phyloP scores from a whole-genome alignment of 768 basidiomycete genomes.

The Suillus bovinus region DNA sequence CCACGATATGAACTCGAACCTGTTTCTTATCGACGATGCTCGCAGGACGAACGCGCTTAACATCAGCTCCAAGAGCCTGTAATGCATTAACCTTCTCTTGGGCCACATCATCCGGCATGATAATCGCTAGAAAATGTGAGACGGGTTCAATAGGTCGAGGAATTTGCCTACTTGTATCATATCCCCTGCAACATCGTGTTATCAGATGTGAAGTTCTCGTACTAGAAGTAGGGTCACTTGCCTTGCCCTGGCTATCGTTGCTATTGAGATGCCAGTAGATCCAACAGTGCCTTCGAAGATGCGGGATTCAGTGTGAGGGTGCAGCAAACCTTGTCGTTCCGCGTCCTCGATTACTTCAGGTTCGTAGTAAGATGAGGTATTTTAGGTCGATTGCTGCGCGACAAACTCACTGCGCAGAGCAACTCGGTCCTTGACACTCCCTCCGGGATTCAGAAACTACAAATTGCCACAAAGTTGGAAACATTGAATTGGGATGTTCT shows the following conservation, averaged over 20 bases:
- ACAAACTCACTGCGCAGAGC: slow-evolving; percentile 76
- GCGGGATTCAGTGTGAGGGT: slow-evolving; percentile 84
- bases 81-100: slow-evolving; percentile 90
- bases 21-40: slow-evolving; percentile 98
- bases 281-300: slow-evolving; percentile 98
- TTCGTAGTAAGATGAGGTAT: background rate
- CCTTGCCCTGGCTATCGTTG: slow-evolving; percentile 89
- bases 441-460: slow-evolving; percentile 95
- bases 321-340: slow-evolving; percentile 76
- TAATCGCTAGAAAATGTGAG: slow-evolving; percentile 58
- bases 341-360: slow-evolving; percentile 89
- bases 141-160: background rate
- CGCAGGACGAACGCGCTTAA: slow-evolving; percentile 88
- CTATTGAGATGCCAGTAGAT: slow-evolving; percentile 94
- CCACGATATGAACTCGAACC: slow-evolving; percentile 39
- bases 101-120: slow-evolving; percentile 89
- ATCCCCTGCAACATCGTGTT: slow-evolving; percentile 57
- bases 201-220: background rate
- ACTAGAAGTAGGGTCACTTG: slow-evolving; percentile 30
- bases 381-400: background rate
- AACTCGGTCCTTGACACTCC: slow-evolving; percentile 98
- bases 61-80: slow-evolving; percentile 81
- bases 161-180: slow-evolving; percentile 68
- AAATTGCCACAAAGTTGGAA: background rate
- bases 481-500: background rate